These are phyloP conservation scores for Cladosporium halotolerans DNA, from an alignment of 2,329 filamentous ascomycete species.

Conservation along the genomic window DNA sequence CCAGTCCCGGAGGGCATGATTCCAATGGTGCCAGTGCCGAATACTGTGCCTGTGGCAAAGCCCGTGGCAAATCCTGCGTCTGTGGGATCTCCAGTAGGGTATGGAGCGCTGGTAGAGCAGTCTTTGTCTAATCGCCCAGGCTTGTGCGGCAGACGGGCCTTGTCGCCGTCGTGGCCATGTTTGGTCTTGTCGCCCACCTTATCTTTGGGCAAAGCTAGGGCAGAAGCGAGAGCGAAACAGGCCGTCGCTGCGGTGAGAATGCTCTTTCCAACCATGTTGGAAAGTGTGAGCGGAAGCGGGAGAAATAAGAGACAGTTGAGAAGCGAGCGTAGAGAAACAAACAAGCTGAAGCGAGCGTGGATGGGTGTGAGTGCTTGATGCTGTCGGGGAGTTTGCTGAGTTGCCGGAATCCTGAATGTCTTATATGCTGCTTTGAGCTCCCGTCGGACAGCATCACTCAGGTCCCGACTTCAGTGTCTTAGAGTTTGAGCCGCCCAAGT, in stretches of 20 bases:
- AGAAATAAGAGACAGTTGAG: not conserved
- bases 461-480: not conserved
- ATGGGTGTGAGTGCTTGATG: not conserved
- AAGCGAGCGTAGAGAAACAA: not conserved
- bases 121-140: slow-evolving; percentile 2
- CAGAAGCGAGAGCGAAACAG: slow-evolving; percentile 1
- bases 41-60: not conserved
- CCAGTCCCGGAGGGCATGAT: not conserved
- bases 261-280: slow-evolving; percentile 5
- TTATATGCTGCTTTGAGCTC: not conserved
- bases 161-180: not conserved
- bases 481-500: not conserved
- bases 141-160: not conserved
- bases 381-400: not conserved
- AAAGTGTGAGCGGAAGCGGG: not conserved
- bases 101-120: slow-evolving; percentile 1
- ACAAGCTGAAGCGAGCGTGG: not conserved
- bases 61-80: not conserved
- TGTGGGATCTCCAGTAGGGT: slow-evolving; percentile 1
- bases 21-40: not conserved
- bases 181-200: not conserved
- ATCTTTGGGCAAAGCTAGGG: slow-evolving; percentile 7
- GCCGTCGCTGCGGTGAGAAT: slow-evolving; percentile 1
- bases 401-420: not conserved
- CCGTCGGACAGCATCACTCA: not conserved